Percentiles rank a stretch among this genome's conserved stretches.
Conservation (phyloP, 805 yeast species). For the Maudiozyma saulgeensis region DNA sequence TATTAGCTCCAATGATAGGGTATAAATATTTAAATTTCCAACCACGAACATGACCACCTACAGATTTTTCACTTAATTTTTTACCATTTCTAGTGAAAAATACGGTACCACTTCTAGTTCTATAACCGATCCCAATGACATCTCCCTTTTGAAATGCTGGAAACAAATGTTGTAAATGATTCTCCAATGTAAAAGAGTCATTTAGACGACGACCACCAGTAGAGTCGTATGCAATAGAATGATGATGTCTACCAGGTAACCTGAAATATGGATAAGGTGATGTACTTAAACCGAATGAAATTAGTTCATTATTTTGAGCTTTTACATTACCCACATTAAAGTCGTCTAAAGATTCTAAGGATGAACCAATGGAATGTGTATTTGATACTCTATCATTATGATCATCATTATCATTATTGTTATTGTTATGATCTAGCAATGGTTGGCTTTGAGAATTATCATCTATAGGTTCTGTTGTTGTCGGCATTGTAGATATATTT, state of each 20-base stretch:
- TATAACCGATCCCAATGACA: slow-evolving; percentile 85
- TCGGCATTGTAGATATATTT: background rate
- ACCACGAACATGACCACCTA: slow-evolving; percentile 71
- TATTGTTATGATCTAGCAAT: slow-evolving; percentile 4
- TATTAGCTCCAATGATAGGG: slow-evolving; percentile 85
- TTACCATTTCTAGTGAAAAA: slow-evolving; percentile 94
- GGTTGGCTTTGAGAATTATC: background rate
- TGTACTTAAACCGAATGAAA: slow-evolving; percentile 74
- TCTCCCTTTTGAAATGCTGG: slow-evolving; percentile 72
- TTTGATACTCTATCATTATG: background rate
- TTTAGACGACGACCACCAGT: slow-evolving; percentile 71
- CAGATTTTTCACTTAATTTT: slow-evolving; percentile 67
- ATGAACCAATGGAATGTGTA: background rate
- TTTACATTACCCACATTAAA: background rate
- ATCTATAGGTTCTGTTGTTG: background rate
- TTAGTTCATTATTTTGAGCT: slow-evolving; percentile 29
- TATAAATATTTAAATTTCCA: slow-evolving; percentile 62
- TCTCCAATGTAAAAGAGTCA: slow-evolving; percentile 52
- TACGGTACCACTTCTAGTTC: slow-evolving; percentile 72
- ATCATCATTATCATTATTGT: background rate
- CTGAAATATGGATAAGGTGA: slow-evolving; percentile 91
- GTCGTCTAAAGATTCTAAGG: background rate
- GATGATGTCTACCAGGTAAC: slow-evolving; percentile 83
- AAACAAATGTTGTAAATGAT: slow-evolving; percentile 40
- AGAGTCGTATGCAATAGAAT: slow-evolving; percentile 82